These are phyloP conservation scores for Didymella sp. DNA, from an alignment of 2,329 filamentous ascomycete genomes.

Conservation along the genomic window DNA sequence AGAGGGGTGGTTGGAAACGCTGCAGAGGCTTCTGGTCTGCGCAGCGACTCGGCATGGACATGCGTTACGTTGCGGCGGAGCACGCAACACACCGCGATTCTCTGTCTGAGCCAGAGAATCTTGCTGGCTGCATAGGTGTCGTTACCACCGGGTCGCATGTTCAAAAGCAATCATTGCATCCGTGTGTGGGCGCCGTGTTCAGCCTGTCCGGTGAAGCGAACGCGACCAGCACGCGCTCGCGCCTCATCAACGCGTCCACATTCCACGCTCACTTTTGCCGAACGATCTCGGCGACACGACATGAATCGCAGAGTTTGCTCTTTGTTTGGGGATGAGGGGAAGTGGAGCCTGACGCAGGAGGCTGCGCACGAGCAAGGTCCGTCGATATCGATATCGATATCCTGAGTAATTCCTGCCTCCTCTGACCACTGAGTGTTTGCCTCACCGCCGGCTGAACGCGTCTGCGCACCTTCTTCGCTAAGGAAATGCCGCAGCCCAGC, in stretches of 20 bases:
- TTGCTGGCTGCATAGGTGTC: neutral
- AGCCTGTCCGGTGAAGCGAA: slow-evolving; percentile 6
- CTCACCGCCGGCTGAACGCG: neutral
- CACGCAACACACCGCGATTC: slow-evolving; percentile 1
- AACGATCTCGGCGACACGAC: slow-evolving; percentile 12
- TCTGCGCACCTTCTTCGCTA: neutral
- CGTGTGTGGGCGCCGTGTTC: neutral
- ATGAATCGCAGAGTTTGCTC: slow-evolving; percentile 8
- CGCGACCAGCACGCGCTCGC: slow-evolving; percentile 15
- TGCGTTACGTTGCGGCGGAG: neutral
- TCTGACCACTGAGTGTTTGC: neutral
- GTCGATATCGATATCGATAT: slow-evolving; percentile 8
- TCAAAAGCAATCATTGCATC: slow-evolving; percentile 5
- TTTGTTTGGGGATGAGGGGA: slow-evolving; percentile 17
- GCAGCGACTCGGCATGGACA: slow-evolving; percentile 7
- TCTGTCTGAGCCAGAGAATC: slow-evolving; percentile 3
- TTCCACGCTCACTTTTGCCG: neutral
- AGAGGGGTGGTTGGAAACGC: neutral
- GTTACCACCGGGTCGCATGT: slow-evolving; percentile 4
- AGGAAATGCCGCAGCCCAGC: neutral
- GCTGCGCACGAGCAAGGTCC: slow-evolving; percentile 3
- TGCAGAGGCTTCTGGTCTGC: slow-evolving; percentile 5
- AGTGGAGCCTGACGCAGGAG: slow-evolving; percentile 7
- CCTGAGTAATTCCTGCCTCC: neutral
- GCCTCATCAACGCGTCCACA: slow-evolving; percentile 7